Conservation (phyloP, 129 eudicot genomes). For the Tagetes patula region DNA sequence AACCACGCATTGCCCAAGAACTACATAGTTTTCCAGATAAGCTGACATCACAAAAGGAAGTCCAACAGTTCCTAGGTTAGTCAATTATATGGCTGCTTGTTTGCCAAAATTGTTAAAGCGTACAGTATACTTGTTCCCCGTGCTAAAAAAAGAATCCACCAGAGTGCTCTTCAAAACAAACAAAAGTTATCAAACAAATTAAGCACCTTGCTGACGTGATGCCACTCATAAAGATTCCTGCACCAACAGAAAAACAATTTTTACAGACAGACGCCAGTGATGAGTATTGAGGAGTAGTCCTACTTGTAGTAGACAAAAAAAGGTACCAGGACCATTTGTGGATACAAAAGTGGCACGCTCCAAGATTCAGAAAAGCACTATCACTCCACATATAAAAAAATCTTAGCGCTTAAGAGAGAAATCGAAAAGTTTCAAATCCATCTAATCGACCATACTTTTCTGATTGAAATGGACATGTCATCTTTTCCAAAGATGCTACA, state of each 20-base stretch:
- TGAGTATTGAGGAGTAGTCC: not conserved
- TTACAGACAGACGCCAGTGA: not conserved
- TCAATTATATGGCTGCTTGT: not conserved
- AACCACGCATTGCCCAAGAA: not conserved
- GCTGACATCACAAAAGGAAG: not conserved
- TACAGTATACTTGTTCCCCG: not conserved
- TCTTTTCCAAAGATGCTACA: not conserved
- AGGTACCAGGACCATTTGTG: not conserved
- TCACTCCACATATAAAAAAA: not conserved
- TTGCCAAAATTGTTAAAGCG: not conserved
- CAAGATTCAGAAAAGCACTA: not conserved
- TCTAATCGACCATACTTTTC: not conserved
- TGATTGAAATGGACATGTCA: not conserved
- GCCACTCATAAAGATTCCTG: not conserved
- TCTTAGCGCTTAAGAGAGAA: not conserved
- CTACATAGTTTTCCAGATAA: not conserved
- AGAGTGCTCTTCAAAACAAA: not conserved
- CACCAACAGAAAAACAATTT: not conserved
- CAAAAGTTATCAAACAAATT: not conserved
- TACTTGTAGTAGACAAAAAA: not conserved
- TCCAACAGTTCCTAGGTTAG: not conserved
- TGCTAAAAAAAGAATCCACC: not conserved
- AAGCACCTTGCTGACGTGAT: not conserved
- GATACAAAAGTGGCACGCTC: not conserved
- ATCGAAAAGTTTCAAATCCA: slow-evolving; percentile 1